Conservation (phyloP, 192 early-diverging fungal genomes). For the Coemansia sp. region DNA sequence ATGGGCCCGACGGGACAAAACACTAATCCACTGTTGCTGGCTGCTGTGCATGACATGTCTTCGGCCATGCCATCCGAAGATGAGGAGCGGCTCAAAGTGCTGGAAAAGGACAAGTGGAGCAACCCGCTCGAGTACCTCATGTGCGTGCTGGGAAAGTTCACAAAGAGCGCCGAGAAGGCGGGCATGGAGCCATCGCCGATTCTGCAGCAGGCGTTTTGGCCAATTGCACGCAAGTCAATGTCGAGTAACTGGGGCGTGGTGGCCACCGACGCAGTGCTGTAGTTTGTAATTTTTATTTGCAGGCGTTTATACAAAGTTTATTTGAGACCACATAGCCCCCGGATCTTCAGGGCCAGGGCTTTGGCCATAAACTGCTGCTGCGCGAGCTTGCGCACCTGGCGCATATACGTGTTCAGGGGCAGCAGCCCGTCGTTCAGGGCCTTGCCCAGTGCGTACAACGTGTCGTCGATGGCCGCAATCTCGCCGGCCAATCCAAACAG, state of each 20-base stretch:
- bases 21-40: slow-evolving; percentile 22
- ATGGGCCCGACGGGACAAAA: not conserved
- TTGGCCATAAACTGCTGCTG: slow-evolving; percentile 90
- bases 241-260: slow-evolving; percentile 44
- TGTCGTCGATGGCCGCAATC: slow-evolving; percentile 86
- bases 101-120: slow-evolving; percentile 53
- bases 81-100: slow-evolving; percentile 30
- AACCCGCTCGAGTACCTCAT: slow-evolving; percentile 49
- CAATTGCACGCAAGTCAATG: slow-evolving; percentile 47
- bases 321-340: slow-evolving; percentile 28
- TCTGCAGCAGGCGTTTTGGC: slow-evolving; percentile 54
- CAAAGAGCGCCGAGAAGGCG: slow-evolving; percentile 34
- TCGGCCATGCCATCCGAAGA: slow-evolving; percentile 18
- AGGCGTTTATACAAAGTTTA: not conserved
- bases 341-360: slow-evolving; percentile 71
- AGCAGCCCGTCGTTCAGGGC: slow-evolving; percentile 77
- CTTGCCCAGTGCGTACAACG: slow-evolving; percentile 77
- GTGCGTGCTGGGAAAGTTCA: slow-evolving; percentile 50
- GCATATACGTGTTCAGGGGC: slow-evolving; percentile 73
- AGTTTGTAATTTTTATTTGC: not conserved
- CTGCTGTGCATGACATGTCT: slow-evolving; percentile 20
- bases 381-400: slow-evolving; percentile 76
- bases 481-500: slow-evolving; percentile 86
- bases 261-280: slow-evolving; percentile 42
- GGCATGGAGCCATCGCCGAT: slow-evolving; percentile 48